A percentile compares a stretch with the other conserved stretches of the same genome.
Evolutionary conservation across 768 basidiomycete genomes (phyloP).

Genomic region (Cyathus striatus): DNA sequence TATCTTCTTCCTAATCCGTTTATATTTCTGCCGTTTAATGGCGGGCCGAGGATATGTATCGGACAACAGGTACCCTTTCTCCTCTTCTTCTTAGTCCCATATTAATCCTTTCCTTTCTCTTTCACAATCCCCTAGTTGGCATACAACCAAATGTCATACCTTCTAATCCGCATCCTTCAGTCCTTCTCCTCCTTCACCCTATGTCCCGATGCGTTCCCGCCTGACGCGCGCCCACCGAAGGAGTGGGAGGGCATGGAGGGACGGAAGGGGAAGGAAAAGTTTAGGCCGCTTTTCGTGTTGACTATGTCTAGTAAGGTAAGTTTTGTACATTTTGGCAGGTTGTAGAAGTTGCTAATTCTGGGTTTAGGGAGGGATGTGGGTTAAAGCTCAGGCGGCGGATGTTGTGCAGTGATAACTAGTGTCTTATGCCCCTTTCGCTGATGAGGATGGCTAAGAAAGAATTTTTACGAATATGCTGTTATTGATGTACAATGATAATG

Average conservation of each 20-base stretch:
- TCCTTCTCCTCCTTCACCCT: conserved; percentile 45
- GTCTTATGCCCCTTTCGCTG: no score
- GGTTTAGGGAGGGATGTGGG: not conserved
- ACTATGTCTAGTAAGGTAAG: conserved; percentile 47
- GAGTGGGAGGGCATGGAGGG: conserved; percentile 41
- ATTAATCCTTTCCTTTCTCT: conserved; percentile 4
- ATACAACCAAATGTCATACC: conserved; percentile 19
- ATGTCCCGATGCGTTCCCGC: conserved; percentile 39
- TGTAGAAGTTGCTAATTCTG: not conserved
- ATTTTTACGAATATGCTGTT: no score
- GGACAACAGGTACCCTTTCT: conserved; percentile 44
- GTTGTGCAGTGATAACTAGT: no score
- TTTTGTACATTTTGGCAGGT: not conserved
- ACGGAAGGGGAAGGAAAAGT: conserved; percentile 42
- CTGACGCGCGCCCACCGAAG: conserved; percentile 37
- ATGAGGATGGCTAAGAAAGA: no score
- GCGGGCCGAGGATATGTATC: conserved; percentile 52
- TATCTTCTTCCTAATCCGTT: conserved; percentile 60
- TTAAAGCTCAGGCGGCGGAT: not conserved
- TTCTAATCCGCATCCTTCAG: conserved; percentile 57
- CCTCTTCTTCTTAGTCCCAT: conserved; percentile 1
- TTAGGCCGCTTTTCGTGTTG: conserved; percentile 47
- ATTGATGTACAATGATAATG: no score
- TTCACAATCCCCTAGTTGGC: conserved; percentile 34
- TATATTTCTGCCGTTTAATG: conserved; percentile 68